Evolutionary conservation across 2,329 filamentous ascomycete genomes (phyloP).

Genomic region (Penicillium fuscoglaucum): DNA sequence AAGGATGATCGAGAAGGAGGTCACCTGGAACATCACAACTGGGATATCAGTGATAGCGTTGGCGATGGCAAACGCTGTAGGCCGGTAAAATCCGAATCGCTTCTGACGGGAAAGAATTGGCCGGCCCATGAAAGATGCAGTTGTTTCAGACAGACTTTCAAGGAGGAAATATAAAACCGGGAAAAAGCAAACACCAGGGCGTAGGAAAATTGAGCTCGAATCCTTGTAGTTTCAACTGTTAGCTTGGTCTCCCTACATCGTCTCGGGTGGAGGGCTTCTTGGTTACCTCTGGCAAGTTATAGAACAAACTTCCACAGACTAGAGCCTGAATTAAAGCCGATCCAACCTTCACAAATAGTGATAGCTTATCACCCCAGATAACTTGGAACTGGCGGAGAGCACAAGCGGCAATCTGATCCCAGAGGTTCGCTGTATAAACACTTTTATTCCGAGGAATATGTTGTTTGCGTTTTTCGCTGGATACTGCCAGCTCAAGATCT

Average conservation of each 20-base stretch:
- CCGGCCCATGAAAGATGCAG: slow-evolving; percentile 60
- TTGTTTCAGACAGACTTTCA: slow-evolving; percentile 59
- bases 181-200: slow-evolving; percentile 62
- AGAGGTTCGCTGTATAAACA: slow-evolving; percentile 34
- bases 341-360: slow-evolving; percentile 48
- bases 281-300: slow-evolving; percentile 51
- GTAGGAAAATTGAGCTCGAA: slow-evolving; percentile 53
- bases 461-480: slow-evolving; percentile 33
- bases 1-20: slow-evolving; percentile 59
- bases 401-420: slow-evolving; percentile 48
- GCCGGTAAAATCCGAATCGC: slow-evolving; percentile 65
- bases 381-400: slow-evolving; percentile 51
- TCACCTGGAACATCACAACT: slow-evolving; percentile 55
- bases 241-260: neutral
- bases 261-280: neutral
- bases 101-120: slow-evolving; percentile 69
- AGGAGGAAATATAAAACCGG: slow-evolving; percentile 62
- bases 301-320: slow-evolving; percentile 53
- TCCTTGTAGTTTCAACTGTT: neutral
- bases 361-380: slow-evolving; percentile 54
- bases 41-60: slow-evolving; percentile 59
- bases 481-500: slow-evolving; percentile 31
- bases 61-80: slow-evolving; percentile 58
- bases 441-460: slow-evolving; percentile 34
- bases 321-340: slow-evolving; percentile 43